Base-by-base conservation (phyloP, 1,139 yeast genomes). In the Barnettozyma hawaiiensis region DNA sequence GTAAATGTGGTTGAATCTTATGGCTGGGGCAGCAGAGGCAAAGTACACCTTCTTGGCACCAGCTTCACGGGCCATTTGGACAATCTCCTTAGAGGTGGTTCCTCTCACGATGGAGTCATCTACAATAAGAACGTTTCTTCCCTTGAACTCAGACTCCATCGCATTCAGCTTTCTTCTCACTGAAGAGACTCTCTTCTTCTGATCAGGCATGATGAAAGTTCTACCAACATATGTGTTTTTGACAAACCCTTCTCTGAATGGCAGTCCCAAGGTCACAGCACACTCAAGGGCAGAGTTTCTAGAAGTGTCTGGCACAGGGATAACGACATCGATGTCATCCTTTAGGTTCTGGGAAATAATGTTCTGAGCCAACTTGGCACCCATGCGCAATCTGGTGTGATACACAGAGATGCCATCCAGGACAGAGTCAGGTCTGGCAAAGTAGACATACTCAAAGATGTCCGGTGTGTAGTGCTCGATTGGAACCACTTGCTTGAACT, bases 21-120 rank as follows among this genome's bases (percentile, higher is more conserved):
- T 92, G 23, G 97, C 95, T 28, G 98, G 98, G 21, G 98, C 96
- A 61, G 97, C 94, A 18, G 96, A 85, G 0, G 98, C 98, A 64
- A 94, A 85, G 62, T 78, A 92, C 15, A 92, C 98, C 53, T 80
- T 81, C 48, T 77, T 80, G 33, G 98, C 98, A 44, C 98, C 98
- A 5, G 97, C 96, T 64, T 92, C 98, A 57, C 85, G 78, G 12
- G 98, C 98, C 98, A 92, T 92, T 55, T 81, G 85, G 24, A 94
- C 95, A 55, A 92, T 92, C 66, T 92, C 98, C 63, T 80, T 85
- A 7, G 97, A 89, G 2, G 98, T 92, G 27, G 98, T 92, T 50
- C 98, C 98, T 64, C 98, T 80, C 18, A 92, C 98, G 55, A 92
- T 90, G 26, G 97, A 89, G 64, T 92, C 98, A 65, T 92, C 98